Base-by-base conservation (phyloP, 1,284 basidiomycete genomes). In the Polyporus tsugae region DNA sequence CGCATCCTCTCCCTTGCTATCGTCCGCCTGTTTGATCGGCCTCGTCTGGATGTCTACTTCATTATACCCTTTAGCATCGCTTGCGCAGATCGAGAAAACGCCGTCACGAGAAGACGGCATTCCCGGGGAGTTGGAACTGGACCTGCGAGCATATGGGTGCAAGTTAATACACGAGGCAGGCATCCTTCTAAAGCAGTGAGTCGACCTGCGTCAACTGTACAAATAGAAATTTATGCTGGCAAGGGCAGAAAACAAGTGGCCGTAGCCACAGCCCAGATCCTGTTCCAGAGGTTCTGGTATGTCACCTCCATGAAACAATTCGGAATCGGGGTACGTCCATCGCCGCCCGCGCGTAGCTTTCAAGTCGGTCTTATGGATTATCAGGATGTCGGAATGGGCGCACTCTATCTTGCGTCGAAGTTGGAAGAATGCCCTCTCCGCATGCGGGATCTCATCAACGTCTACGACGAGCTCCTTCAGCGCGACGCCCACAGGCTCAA, bases 281-380 rank as follows among this genome's bases (percentile, higher is more conserved):
- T 99, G 4, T 97, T 97, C 78, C 97, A 99, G 73, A 86, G 97
- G 38, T 99, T 99, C 85, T 99, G 93, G 94, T 99, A 91, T 82
- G 95, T 98, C 19, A 92, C 94, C 5, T 98, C 96, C 4, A 90
- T 99, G 89, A 92, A 93, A 76, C 93, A 96, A 69, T 99, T 97
- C 79, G 91, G 95, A 35, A 91, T 98, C 68, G 92, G 91, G 73
- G 96, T 97, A 75, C 80, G 90, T 84, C 39, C 58, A 41, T 58
- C 52, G 53, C 36, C 17, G 15, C 49, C 35, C 53, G 29, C 41
- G 60, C 55, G 61, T 6, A 35, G 4, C 17, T 44, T 11, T 36
- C 42, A n/a, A 6, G 17, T 33, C n/a, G 2, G 29, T 6, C 36
- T 25, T 5, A 44, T 9, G 19, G 6, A n/a, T n/a, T 60, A 19